Base-by-base conservation (phyloP, 257 asterid species). In the Echites panduratus region DNA sequence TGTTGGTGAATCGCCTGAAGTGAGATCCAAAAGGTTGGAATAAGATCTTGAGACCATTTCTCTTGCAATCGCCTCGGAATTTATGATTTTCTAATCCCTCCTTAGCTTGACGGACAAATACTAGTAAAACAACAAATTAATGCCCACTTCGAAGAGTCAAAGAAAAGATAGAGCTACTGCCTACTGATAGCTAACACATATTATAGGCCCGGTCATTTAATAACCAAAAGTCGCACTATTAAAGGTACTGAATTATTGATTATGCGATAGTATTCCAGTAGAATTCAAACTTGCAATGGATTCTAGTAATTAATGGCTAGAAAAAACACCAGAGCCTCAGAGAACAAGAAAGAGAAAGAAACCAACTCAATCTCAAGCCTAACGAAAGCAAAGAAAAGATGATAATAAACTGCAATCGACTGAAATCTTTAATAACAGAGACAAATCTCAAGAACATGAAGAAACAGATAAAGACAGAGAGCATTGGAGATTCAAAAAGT, bases 21-120 rank as follows among this genome's bases (percentile, higher is more conserved):
- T 83, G 70, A 91, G 96, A 87, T 91, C 97, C 86, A 88, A 72
- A 45, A 91, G 83, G 83, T 91, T 91, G 59, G 96, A 89, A 68
- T 89, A 91, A 49, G 97, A 91, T 79, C 96, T 85, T 4, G 97
- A 91, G 61, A 78, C 91, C 97, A 91, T 90, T 65, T 49, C 71
- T 75, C 57, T 47, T 27, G 24, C 22, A 41, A 24, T 32, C 54
- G 32, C 57, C 73, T 24, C 35, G 29, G 12, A 29, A 49, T 61
- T 19, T n/a, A 20, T 45, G 57, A 74, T 9, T 22, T 43, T 26
- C 32, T 27, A 47, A 62, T 38, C 41, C 40, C 71, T 70, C 74
- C 56, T 70, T 27, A 54, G 43, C 52, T 22, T 40, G 75, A 75
- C 20, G 32, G 65, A 26, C 27, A 45, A 68, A 79, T 43, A 54